Base-by-base conservation (phyloP, 2,329 filamentous ascomycete genomes). In the Fusarium subtropicale region DNA sequence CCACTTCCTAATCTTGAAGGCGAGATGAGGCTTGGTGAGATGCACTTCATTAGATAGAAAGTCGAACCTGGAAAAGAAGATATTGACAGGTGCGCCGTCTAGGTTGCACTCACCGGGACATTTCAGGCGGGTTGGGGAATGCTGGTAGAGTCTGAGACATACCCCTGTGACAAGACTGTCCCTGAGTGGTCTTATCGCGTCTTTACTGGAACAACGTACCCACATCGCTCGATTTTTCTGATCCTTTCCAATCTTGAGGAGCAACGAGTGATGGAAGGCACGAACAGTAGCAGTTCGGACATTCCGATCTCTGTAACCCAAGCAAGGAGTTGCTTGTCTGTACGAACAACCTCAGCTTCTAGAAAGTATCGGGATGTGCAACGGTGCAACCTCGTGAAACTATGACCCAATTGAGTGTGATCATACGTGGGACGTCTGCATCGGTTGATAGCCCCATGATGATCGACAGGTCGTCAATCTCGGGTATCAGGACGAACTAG, bases 391-490 rank as follows among this genome's bases (percentile, higher is more conserved):
- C 52, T 64, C 39, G 52, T 61, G 60, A 60, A 56, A 66, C 57
- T 52, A 57, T 57, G 60, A 45, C 26, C 60, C 65, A 61, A 60
- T 66, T 56, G 56, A 60, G 42, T 58, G 44, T 65, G 48, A 62
- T 61, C 61, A 66, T 69, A 60, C 61, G 60, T 70, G 64, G 57
- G 64, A 60, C 38, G 28, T 69, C 39, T 59, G 61, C 30, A 62
- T 47, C 55, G 62, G 69, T 58, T 66, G 52, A 57, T 48, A 69
- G 61, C 71, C 67, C 59, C 56, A 61, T 72, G 45, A 56, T 66
- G 73, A 75, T 75, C 73, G 73, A 68, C 73, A 68, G 38, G 67
- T 75, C 71, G 69, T 64, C 69, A 75, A 72, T 74, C 73, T 75
- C 73, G 73, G 73, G 68, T 74, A 75, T 75, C 73, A 74, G 69